Base-by-base conservation (phyloP, 176 grass and related monocot genomes). In the Rhipidocladum racemiflorum region DNA sequence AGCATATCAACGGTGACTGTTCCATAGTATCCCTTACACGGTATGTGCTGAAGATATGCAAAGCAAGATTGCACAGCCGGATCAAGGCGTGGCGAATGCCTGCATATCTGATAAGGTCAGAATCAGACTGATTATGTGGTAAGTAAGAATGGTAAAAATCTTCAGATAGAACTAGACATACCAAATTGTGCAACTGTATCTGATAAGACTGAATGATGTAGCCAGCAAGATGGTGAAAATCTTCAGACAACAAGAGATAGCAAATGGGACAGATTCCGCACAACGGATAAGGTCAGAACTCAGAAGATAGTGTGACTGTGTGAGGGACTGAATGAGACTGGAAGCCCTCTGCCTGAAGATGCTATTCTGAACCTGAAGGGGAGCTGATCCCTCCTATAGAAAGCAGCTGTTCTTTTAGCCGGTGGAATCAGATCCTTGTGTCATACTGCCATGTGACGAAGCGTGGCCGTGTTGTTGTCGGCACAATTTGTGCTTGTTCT, bases 271-370 rank as follows among this genome's bases (percentile, higher is more conserved):
- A 76, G 70, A 89, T 85, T 81, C 70, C 0, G 0, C 0, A 2
- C 2, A 8, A 5, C 12, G 0, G 88, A 77, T 86, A 86, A 85
- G 83, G 46, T 71, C 66, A 85, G 56, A 57, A 77, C 38, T 71
- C 66, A 85, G 56, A 57, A 77, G 55, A 76, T 23, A 17, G 54
- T 2, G 63, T 17, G 34, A 23, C 23, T 65, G 32, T 61, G 43
- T 45, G 74, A 84, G 8, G 44, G 46, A 66, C 39, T 38, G 55
- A 78, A 48, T 78, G 74, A 57, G 74, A 84, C 28, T 9, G 18
- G n/a, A 46, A 62, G 28, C n/a, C 62, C 64, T 81, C 51, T 81
- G 54, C 83, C 55, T 36, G 77, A 81, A 81, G 70, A 81, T 85
- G 77, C 70, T 85, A 77, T 40, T 85, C 78, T 72, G 46, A 50